A percentile compares a stretch with the other conserved stretches of the same genome.
Conservation (phyloP, 2,329 filamentous ascomycete genomes). For the Canariomyces notabilis region DNA sequence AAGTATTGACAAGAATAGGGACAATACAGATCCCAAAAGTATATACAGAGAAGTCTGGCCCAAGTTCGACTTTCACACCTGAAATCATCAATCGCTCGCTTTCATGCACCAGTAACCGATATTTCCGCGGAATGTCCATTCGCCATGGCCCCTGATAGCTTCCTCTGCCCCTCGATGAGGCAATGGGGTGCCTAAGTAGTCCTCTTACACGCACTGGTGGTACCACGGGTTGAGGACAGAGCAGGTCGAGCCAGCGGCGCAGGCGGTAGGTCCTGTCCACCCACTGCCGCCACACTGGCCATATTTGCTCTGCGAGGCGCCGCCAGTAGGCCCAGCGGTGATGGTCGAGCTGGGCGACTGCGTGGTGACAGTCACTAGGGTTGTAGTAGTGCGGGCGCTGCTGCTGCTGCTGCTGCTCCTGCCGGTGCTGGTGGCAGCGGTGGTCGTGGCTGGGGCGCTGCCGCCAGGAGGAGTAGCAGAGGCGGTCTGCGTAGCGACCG, state of each 20-base stretch:
- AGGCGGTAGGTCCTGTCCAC: constrained; percentile 21
- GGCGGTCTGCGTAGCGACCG: constrained; percentile 18
- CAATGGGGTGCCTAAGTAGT: no score
- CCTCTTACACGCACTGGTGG: constrained; percentile 22
- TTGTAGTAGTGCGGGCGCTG: constrained; percentile 6
- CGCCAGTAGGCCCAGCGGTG: constrained; percentile 11
- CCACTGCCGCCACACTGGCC: constrained; percentile 26
- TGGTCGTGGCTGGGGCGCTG: constrained; percentile 5
- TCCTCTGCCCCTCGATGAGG: neutral
- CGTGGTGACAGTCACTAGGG: constrained; percentile 8
- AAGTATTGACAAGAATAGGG: neutral
- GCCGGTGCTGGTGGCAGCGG: constrained; percentile 8
- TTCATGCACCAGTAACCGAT: neutral
- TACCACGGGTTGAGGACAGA: constrained; percentile 19
- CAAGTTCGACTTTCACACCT: neutral
- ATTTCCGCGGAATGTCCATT: neutral
- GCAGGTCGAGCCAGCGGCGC: constrained; percentile 21
- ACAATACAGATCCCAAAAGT: neutral
- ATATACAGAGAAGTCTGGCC: neutral
- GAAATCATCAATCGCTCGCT: no score
- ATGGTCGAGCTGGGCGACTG: constrained; percentile 2
- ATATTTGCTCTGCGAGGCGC: constrained; percentile 17
- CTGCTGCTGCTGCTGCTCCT: constrained; percentile 10
- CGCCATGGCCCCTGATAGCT: neutral
- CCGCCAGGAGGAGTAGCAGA: constrained; percentile 18